These are phyloP conservation scores for Ophiostoma quercus DNA, from an alignment of 2,329 filamentous ascomycete genomes.

Conservation along the genomic window DNA sequence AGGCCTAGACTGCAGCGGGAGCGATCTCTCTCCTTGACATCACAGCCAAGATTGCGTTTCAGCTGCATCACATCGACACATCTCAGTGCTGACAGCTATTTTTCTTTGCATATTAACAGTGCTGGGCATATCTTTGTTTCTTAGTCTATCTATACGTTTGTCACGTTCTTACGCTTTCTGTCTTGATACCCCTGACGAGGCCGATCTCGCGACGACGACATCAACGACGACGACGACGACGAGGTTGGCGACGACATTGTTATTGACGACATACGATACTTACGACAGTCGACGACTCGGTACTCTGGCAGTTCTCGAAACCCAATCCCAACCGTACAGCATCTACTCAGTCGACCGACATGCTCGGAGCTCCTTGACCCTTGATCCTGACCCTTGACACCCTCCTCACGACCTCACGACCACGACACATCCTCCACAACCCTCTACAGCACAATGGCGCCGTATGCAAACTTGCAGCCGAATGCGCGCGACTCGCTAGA, in stretches of 20 bases:
- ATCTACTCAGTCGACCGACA: neutral
- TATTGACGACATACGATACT: neutral
- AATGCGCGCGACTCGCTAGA: constrained; percentile 84
- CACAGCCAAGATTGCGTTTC: constrained; percentile 14
- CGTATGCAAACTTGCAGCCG: constrained; percentile 43
- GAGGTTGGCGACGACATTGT: neutral
- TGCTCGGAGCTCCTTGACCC: neutral
- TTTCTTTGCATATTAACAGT: neutral
- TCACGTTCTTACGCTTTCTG: neutral
- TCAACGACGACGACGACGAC: neutral
- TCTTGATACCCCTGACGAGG: constrained; percentile 2
- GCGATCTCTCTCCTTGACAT: constrained; percentile 12
- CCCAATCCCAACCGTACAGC: neutral
- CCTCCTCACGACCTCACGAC: neutral
- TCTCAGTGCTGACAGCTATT: neutral
- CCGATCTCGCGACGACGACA: neutral
- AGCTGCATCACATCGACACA: neutral
- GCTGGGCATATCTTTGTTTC: too few relatives aligned
- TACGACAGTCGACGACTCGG: neutral
- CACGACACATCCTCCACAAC: neutral
- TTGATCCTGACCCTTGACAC: neutral
- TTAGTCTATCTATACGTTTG: neutral
- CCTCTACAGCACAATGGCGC: constrained; percentile 35
- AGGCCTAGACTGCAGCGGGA: neutral
- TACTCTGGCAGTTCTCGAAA: neutral